Evolutionary conservation across 2,329 filamentous ascomycete species (phyloP).

Genomic region (Didymella segeticola): DNA sequence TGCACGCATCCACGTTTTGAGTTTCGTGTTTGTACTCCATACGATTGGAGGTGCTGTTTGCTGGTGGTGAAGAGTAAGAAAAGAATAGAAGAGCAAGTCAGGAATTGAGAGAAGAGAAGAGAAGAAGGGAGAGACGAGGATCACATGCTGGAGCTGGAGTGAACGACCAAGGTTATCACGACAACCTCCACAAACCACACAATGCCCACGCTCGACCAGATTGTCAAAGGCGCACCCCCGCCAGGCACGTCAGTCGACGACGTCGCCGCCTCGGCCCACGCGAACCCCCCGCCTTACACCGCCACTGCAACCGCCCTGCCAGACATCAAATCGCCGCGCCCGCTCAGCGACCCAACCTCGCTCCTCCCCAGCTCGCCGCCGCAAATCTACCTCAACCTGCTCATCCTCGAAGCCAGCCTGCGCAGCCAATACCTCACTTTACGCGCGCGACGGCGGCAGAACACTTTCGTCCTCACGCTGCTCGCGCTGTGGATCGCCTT

Average conservation of each 20-base stretch:
- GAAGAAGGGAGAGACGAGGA: too few relatives aligned
- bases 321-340: conserved; percentile 46
- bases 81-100: too few relatives aligned
- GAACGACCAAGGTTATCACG: too few relatives aligned
- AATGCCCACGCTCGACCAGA: conserved; percentile 70
- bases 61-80: too few relatives aligned
- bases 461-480: conserved; percentile 88
- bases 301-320: conserved; percentile 19
- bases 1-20: too few relatives aligned
- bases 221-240: conserved; percentile 87
- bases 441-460: conserved; percentile 84
- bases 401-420: conserved; percentile 93
- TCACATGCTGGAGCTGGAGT: too few relatives aligned
- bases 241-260: conserved; percentile 60
- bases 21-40: too few relatives aligned
- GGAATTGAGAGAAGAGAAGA: too few relatives aligned
- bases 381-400: conserved; percentile 96
- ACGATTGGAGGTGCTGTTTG: too few relatives aligned
- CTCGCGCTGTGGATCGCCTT: conserved; percentile 80
- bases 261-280: conserved; percentile 45
- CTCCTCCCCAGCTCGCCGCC: conserved; percentile 88
- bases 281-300: conserved; percentile 19
- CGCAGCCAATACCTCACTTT: conserved; percentile 92
- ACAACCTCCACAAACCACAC: too few relatives aligned
- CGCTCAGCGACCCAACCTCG: conserved; percentile 72